Conservation (phyloP, 192 early-diverging fungal species). For the Lunasporangiospora selenospora region DNA sequence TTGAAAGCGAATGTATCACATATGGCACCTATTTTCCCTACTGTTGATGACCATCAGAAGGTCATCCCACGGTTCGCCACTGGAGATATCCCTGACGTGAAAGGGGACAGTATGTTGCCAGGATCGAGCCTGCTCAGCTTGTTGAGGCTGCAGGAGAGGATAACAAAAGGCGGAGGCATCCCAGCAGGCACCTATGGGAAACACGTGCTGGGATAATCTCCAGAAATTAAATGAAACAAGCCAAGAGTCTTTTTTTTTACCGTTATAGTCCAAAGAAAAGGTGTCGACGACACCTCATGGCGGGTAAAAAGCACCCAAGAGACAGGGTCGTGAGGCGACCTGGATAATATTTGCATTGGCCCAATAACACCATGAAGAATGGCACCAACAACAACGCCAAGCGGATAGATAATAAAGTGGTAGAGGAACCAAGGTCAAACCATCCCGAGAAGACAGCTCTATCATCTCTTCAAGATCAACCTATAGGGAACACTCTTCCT, state of each 20-base stretch:
- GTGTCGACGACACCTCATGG: conserved; percentile 58
- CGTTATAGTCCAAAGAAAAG: conserved; percentile 51
- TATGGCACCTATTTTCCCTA: conserved; percentile 15
- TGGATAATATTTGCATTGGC: conserved; percentile 29
- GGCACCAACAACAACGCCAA: conserved; percentile 1
- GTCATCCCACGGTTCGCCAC: conserved; percentile 54
- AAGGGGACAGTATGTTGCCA: conserved; percentile 46
- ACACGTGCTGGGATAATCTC: conserved; percentile 54
- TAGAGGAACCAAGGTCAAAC: conserved; percentile 26
- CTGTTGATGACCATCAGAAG: conserved; percentile 53
- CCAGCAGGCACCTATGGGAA: conserved; percentile 31
- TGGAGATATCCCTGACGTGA: conserved; percentile 50
- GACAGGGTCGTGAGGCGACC: conserved; percentile 50
- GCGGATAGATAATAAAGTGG: conserved; percentile 21
- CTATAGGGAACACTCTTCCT: conserved; percentile 53
- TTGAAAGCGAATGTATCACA: conserved; percentile 51
- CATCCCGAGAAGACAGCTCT: conserved; percentile 51
- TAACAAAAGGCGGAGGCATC: conserved; percentile 52
- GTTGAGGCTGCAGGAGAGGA: conserved; percentile 61
- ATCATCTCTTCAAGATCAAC: conserved; percentile 51
- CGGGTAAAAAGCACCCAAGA: conserved; percentile 56
- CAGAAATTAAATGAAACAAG: conserved; percentile 50
- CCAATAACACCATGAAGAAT: conserved; percentile 4
- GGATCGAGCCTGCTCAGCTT: conserved; percentile 52
- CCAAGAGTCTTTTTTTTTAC: conserved; percentile 55